A percentile compares a stretch with the other conserved stretches of the same genome.
Evolutionary conservation across 805 yeast genomes (phyloP).

Genomic region (Starmerella floricola): DNA sequence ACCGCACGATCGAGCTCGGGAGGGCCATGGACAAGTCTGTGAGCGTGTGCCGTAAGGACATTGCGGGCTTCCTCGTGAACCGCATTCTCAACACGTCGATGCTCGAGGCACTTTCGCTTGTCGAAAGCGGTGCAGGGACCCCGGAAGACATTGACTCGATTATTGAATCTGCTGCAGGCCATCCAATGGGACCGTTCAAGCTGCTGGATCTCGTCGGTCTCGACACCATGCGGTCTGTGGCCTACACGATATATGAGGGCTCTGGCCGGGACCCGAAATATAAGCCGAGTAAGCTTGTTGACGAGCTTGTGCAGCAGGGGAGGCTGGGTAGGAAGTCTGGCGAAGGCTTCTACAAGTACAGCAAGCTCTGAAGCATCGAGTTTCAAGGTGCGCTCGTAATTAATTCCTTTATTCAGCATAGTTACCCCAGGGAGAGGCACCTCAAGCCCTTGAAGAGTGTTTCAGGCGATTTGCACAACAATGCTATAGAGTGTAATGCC

Average conservation of each 20-base stretch:
- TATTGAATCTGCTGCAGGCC: slow-evolving; percentile 35
- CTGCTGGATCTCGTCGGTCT: slow-evolving; percentile 35
- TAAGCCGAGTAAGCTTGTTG: slow-evolving; percentile 31
- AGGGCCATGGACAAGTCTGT: slow-evolving; percentile 30
- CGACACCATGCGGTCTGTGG: slow-evolving; percentile 33
- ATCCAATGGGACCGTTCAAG: slow-evolving; percentile 37
- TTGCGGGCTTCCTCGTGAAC: slow-evolving; percentile 35
- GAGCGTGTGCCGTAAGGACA: slow-evolving; percentile 27
- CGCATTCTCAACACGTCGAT: slow-evolving; percentile 34
- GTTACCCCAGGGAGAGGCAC: no score
- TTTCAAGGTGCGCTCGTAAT: no score
- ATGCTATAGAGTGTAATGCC: no score
- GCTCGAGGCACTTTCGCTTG: slow-evolving; percentile 32
- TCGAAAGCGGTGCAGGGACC: slow-evolving; percentile 32
- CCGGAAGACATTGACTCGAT: slow-evolving; percentile 34
- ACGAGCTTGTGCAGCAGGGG: slow-evolving; percentile 34
- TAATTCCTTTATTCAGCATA: no score
- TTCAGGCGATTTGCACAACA: no score
- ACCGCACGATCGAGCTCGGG: slow-evolving; percentile 27
- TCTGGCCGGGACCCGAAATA: slow-evolving; percentile 33
- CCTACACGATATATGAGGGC: slow-evolving; percentile 31
- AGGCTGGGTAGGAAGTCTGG: slow-evolving; percentile 34
- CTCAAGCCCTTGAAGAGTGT: no score
- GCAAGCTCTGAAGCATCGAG: no score
- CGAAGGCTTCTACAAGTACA: slow-evolving; percentile 29